These are phyloP conservation scores for Xylaria acuta DNA, from an alignment of 495 filamentous ascomycete species.

Conservation along the genomic window DNA sequence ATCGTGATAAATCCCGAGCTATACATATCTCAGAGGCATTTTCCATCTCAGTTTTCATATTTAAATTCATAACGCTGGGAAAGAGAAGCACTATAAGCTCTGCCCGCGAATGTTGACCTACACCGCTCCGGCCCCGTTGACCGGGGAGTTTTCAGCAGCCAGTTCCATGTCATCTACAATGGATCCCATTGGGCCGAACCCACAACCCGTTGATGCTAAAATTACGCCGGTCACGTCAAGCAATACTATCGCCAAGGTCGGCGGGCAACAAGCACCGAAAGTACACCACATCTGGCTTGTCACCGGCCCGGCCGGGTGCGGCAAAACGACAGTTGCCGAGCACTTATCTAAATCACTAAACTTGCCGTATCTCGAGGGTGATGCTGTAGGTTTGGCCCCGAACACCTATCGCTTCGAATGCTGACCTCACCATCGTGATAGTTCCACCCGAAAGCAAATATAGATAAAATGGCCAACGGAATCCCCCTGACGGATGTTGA, in stretches of 20 bases:
- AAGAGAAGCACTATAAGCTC: slow-evolving; percentile 6
- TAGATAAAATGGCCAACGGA: slow-evolving; percentile 90
- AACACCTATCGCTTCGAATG: background rate
- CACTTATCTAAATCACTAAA: slow-evolving; percentile 73
- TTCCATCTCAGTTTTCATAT: slow-evolving; percentile 9
- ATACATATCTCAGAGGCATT: background rate
- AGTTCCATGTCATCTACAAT: slow-evolving; percentile 42
- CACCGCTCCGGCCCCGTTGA: slow-evolving; percentile 47
- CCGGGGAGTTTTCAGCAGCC: slow-evolving; percentile 43
- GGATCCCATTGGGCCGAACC: slow-evolving; percentile 43
- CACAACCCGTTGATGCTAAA: slow-evolving; percentile 41
- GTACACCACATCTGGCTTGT: slow-evolving; percentile 94
- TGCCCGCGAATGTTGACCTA: slow-evolving; percentile 49
- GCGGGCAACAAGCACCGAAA: slow-evolving; percentile 35
- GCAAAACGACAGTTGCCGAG: slow-evolving; percentile 91
- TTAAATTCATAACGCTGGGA: slow-evolving; percentile 1
- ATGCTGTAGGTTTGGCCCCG: slow-evolving; percentile 73
- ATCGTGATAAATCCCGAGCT: slow-evolving; percentile 2
- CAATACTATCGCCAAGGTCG: slow-evolving; percentile 34
- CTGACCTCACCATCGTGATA: slow-evolving; percentile 43
- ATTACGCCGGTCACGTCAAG: slow-evolving; percentile 37
- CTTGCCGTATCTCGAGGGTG: slow-evolving; percentile 90
- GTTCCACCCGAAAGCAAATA: slow-evolving; percentile 86
- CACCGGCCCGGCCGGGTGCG: slow-evolving; percentile 95
- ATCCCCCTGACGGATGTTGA: slow-evolving; percentile 92